Evolutionary conservation across 371 early-diverging fungal genomes (phyloP), one percentile per base, ranked within the genome.

Genomic region (Nosema muscidifuracis): DNA sequence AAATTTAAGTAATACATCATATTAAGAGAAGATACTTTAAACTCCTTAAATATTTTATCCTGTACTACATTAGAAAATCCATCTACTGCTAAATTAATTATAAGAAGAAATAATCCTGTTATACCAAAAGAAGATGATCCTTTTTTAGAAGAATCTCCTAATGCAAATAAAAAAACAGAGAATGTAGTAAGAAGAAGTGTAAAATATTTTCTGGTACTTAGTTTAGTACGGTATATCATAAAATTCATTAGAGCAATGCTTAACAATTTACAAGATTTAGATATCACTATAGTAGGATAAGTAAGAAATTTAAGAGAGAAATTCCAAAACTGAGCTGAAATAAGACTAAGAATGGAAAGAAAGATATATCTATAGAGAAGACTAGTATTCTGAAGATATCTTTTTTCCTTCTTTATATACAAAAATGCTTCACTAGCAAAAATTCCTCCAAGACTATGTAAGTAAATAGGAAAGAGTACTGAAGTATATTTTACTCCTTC

Each of bases 1-100:
- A 89, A 76, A 82, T 94, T 95, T 92, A 93, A 92, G 78, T 86
- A 91, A 78, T 90, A 89, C 95, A 97, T 95, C 94, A 97, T 93
- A 47, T 91, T 89, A 65, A 89, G 87, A 4, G 93, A 91, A 0
- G 88, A 85, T 12, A 82, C 72, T 38, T 86, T 85, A 83, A 86
- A 89, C 18, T 86, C 84, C 40, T 85, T 85, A 80, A 94, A 92
- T 38, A 94, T 88, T 65, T 89, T 88, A 81, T 97, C 97, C 84
- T 95, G 95, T 0, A 91, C 89, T n/a, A 92, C 89, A 85, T 93
- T 95, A n/a, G 90, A 91, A 28, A 90, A 82, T 26, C 97, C 97
- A 82, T 95, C 96, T 51, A 94, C 84, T 1, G 87, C 81, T 55
- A 95, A 85, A 82, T 92, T 94, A 42, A 87, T 86, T 28, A 85